Conservation (phyloP, 768 basidiomycete genomes). For the Tricholoma matsutake region DNA sequence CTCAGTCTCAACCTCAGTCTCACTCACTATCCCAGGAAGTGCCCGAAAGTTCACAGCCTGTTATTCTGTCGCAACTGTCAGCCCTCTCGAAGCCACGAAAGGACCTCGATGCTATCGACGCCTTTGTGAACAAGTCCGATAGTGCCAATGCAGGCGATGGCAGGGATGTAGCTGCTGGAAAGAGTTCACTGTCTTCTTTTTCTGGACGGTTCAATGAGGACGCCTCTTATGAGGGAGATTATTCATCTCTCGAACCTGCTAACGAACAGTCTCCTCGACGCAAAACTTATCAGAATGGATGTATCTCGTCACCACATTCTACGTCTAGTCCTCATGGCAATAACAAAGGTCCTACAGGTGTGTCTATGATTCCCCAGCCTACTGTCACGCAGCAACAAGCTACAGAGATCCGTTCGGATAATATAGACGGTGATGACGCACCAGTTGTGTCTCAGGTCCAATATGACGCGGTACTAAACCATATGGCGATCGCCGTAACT, state of each 20-base stretch:
- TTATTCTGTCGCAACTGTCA: constrained; percentile 17
- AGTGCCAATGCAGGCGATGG: neutral
- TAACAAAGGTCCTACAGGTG: neutral
- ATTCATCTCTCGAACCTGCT: constrained; percentile 1
- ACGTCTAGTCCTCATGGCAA: neutral
- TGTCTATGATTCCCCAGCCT: neutral
- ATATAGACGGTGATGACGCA: neutral
- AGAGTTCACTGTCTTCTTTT: constrained; percentile 1
- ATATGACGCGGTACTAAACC: neutral
- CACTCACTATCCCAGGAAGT: constrained; percentile 29
- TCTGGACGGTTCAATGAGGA: constrained; percentile 1
- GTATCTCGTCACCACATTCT: neutral
- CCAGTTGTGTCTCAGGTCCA: neutral
- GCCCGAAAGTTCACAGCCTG: constrained; percentile 15
- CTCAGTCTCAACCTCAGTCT: constrained; percentile 31
- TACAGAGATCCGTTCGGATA: neutral
- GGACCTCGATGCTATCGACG: neutral
- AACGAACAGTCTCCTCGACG: neutral
- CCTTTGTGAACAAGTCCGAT: neutral
- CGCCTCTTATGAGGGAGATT: constrained; percentile 8
- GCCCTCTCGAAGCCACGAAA: constrained; percentile 1
- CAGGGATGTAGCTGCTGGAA: neutral
- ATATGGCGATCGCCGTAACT: neutral
- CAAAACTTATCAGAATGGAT: neutral
- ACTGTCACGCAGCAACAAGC: neutral